These are phyloP conservation scores for Acacia crassicarpa DNA, from an alignment of 306 rosid species.

Conservation along the genomic window DNA sequence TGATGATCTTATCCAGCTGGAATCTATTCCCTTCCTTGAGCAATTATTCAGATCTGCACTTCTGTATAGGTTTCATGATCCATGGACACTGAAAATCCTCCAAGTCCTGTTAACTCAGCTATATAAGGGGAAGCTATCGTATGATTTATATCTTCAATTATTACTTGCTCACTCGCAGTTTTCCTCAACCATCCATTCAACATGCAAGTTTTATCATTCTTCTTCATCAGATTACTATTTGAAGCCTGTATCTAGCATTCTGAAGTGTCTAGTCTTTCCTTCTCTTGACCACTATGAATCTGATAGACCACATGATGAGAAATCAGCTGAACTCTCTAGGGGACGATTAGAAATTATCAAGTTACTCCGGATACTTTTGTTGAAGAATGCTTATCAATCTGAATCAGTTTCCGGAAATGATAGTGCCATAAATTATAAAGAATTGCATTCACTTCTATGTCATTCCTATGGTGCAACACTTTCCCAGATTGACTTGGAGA, in stretches of 20 bases:
- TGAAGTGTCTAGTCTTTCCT: conserved; percentile 61
- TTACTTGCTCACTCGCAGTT: conserved; percentile 88
- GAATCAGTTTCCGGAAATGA: conserved; percentile 50
- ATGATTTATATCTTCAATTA: conserved; percentile 63
- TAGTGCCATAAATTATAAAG: conserved; percentile 54
- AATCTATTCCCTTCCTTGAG: conserved; percentile 68
- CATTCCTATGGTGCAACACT: conserved; percentile 75
- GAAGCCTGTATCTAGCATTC: conserved; percentile 72
- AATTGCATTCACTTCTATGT: conserved; percentile 60
- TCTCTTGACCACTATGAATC: conserved; percentile 39
- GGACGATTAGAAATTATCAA: conserved; percentile 69
- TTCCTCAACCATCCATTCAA: conserved; percentile 60
- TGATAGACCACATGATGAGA: conserved; percentile 32
- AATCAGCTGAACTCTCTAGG: conserved; percentile 32
- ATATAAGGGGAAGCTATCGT: conserved; percentile 55
- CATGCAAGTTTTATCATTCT: conserved; percentile 37
- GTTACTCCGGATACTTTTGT: conserved; percentile 57
- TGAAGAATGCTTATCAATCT: conserved; percentile 35
- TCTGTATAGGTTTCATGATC: conserved; percentile 71
- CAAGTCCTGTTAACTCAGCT: conserved; percentile 49
- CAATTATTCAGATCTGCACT: conserved; percentile 68
- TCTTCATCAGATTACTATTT: conserved; percentile 56
- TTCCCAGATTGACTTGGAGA: conserved; percentile 56
- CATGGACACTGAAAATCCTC: conserved; percentile 62
- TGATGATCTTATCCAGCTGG: conserved; percentile 48